These are phyloP conservation scores for Phytophthora gonapodyides DNA, from an alignment of 352 stramenopile genomes.

Conservation along the genomic window DNA sequence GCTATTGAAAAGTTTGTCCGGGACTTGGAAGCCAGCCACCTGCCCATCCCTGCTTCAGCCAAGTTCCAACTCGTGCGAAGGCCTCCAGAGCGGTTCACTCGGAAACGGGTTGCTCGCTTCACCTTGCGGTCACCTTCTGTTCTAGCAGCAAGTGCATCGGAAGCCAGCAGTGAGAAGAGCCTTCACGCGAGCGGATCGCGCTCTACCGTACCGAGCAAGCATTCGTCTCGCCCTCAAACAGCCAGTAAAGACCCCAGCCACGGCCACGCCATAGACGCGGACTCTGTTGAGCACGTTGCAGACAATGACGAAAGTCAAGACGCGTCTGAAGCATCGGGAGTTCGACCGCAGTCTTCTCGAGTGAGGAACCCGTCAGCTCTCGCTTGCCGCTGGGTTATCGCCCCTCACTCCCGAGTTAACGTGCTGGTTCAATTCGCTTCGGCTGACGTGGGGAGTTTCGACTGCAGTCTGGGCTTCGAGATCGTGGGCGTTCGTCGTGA, in stretches of 20 bases:
- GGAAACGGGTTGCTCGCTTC: conserved; percentile 66
- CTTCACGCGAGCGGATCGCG: conserved; percentile 13
- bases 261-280: not conserved
- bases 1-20: conserved; percentile 67
- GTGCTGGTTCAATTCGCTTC: conserved; percentile 88
- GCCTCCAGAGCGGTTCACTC: conserved; percentile 62
- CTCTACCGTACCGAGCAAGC: conserved; percentile 17
- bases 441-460: conserved; percentile 73
- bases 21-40: conserved; percentile 63
- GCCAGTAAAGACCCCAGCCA: conserved; percentile 19
- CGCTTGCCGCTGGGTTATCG: conserved; percentile 78
- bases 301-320: conserved; percentile 12
- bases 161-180: conserved; percentile 28
- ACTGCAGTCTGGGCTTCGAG: conserved; percentile 90
- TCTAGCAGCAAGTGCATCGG: conserved; percentile 10
- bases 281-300: not conserved
- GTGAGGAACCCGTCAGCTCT: conserved; percentile 2
- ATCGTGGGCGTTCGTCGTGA: conserved; percentile 87
- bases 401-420: conserved; percentile 51
- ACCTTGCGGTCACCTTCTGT: conserved; percentile 20
- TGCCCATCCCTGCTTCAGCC: conserved; percentile 59
- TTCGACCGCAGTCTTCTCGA: conserved; percentile 9
- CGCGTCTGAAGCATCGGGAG: conserved; percentile 1
- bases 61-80: conserved; percentile 83
- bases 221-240: conserved; percentile 27